These are phyloP conservation scores for Lyophyllum semitale DNA, from an alignment of 768 basidiomycete species.

Conservation along the genomic window DNA sequence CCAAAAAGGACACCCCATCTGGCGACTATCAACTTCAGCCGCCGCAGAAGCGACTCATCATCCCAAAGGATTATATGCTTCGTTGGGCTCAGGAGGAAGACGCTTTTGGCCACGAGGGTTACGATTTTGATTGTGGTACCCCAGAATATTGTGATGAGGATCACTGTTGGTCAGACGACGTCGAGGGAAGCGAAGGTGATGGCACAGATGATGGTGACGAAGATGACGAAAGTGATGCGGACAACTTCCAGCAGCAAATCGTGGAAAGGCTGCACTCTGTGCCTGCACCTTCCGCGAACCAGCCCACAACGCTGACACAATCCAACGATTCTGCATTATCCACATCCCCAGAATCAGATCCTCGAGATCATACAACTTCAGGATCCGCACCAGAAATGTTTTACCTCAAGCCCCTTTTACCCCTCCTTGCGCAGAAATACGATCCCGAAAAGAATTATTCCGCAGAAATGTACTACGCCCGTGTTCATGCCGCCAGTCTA, in stretches of 20 bases:
- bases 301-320: not conserved
- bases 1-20: not conserved
- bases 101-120: not conserved
- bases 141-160: not conserved
- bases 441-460: slow-evolving; percentile 13
- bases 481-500: slow-evolving; percentile 2
- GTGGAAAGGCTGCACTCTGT: not conserved
- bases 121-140: not conserved
- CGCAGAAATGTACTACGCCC: slow-evolving; percentile 16
- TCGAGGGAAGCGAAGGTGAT: not conserved
- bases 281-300: not conserved
- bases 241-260: not conserved
- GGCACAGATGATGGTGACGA: not conserved
- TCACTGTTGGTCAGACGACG: not conserved
- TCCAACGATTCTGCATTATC: not conserved
- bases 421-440: slow-evolving; percentile 1
- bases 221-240: not conserved
- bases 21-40: not conserved
- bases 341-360: not conserved
- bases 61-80: not conserved
- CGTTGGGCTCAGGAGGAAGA: not conserved
- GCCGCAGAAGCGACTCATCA: not conserved
- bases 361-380: not conserved
- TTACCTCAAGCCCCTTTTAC: slow-evolving; percentile 11
- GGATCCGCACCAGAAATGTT: slow-evolving; percentile 15